A percentile compares a stretch with the other conserved stretches of the same genome.
phyloP scores from a whole-genome alignment of 2,329 filamentous ascomycete species.

The Penicillium capsulatum region DNA sequence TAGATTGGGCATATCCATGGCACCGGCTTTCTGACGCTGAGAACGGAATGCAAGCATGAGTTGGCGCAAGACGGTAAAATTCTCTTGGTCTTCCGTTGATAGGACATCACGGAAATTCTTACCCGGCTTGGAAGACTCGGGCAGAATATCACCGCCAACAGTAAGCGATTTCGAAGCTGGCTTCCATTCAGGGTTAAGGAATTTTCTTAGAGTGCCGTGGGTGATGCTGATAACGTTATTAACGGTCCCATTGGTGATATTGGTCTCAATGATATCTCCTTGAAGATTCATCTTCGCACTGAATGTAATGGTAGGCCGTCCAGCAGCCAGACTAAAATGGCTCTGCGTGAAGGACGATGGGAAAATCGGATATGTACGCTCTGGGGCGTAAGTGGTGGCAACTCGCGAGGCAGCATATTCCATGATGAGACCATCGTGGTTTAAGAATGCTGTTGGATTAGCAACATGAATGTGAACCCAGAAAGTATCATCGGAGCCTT shows the following conservation, averaged over 20 bases:
- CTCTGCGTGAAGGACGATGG: constrained; percentile 47
- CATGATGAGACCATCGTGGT: constrained; percentile 48
- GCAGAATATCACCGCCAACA: constrained; percentile 30
- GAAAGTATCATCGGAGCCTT: constrained; percentile 42
- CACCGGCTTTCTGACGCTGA: constrained; percentile 37
- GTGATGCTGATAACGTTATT: constrained; percentile 54
- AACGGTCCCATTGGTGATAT: constrained; percentile 51
- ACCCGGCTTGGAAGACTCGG: constrained; percentile 11
- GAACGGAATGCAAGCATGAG: constrained; percentile 40
- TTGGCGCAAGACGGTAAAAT: constrained; percentile 34
- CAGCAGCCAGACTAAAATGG: constrained; percentile 51
- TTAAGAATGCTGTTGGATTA: constrained; percentile 60
- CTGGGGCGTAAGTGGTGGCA: constrained; percentile 52
- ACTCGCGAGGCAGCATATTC: constrained; percentile 54
- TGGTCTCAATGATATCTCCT: constrained; percentile 53
- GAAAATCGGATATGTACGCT: constrained; percentile 55
- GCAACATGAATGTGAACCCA: constrained; percentile 63
- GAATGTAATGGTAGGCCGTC: constrained; percentile 58
- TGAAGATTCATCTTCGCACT: constrained; percentile 52
- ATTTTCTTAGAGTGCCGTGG: constrained; percentile 38
- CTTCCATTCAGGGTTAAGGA: constrained; percentile 32
- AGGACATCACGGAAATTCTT: constrained; percentile 26
- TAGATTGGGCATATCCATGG: constrained; percentile 32
- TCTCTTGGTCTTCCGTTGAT: constrained; percentile 32
- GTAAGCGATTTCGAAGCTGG: constrained; percentile 19